These are phyloP conservation scores for Yarrowia sp. DNA, from an alignment of 805 yeast species.

Conservation along the genomic window DNA sequence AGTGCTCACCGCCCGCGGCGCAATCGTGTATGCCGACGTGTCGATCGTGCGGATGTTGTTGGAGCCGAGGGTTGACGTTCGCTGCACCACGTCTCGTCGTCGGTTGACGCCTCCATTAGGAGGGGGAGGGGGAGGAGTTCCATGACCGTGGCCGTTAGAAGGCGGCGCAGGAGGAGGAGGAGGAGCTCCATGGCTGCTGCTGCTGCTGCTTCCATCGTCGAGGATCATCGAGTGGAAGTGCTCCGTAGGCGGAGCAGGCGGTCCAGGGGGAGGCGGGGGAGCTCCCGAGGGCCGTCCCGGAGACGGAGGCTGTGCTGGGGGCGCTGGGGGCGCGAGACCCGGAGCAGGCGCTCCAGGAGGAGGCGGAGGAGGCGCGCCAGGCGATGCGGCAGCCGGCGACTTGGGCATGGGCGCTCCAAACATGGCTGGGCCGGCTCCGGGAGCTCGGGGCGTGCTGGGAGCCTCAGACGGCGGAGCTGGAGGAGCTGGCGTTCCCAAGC, in stretches of 20 bases:
- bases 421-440: slow-evolving; percentile 9
- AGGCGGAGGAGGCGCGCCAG: slow-evolving; percentile 31
- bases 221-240: slow-evolving; percentile 12
- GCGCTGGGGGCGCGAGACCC: slow-evolving; percentile 33
- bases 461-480: slow-evolving; percentile 30
- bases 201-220: slow-evolving; percentile 3
- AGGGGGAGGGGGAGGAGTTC: slow-evolving; percentile 28
- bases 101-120: slow-evolving; percentile 5
- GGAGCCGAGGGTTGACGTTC: slow-evolving; percentile 31
- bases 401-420: slow-evolving; percentile 28
- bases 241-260: slow-evolving; percentile 37
- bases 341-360: slow-evolving; percentile 24
- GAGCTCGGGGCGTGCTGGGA: slow-evolving; percentile 25
- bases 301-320: slow-evolving; percentile 36
- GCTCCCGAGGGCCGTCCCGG: slow-evolving; percentile 29
- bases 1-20: slow-evolving; percentile 38
- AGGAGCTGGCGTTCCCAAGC: slow-evolving; percentile 32
- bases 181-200: slow-evolving; percentile 24
- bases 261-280: slow-evolving; percentile 34
- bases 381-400: slow-evolving; percentile 28
- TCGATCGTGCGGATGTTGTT: slow-evolving; percentile 57
- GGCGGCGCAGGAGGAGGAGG: slow-evolving; percentile 36
- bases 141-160: slow-evolving; percentile 36
- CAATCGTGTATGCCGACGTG: slow-evolving; percentile 63
- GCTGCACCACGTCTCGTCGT: slow-evolving; percentile 9